Base-by-base conservation (phyloP, 139 green algal species). In the Yamagishiella unicocca region DNA sequence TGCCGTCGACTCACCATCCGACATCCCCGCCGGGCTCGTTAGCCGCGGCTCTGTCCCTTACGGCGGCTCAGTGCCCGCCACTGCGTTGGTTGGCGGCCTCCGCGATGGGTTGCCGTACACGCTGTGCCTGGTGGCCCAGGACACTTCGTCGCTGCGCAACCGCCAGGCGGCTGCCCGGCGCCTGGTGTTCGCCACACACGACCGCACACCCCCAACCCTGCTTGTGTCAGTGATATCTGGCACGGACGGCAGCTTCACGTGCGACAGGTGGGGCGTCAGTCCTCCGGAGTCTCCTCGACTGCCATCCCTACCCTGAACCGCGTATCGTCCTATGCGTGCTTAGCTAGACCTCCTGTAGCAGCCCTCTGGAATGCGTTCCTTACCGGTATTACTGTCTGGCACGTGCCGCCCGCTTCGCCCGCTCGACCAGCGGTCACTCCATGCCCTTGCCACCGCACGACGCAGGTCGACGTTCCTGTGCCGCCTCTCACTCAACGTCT, bases 111-210 rank as follows among this genome's bases (percentile, higher is more conserved):
- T 68, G 10, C 29, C 5, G 19, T 88, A 87, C 31, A 80, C 66
- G 8, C 45, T 91, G 4, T 93, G 91, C 76, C n/a, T 88, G 27
- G 71, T 90, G 4, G 91, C 91, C 55, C 40, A 84, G 42, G 91
- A 93, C 64, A 68, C 71, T 12, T 90, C 88, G 0, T 37, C 33
- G 22, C 73, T 72, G 58, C 82, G 66, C 19, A 93, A 93, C 78
- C 85, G 66, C 8, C 88, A 92, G 85, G 3, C 54, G 33, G 31
- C n/a, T 6, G n/a, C 45, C 0, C 55, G 54, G 40, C 64, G 37
- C 10, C 33, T 90, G 14, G 27, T 33, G 45, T 92, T 93, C 38
- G 71, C 3, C 27, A 92, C 89, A 0, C 58, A 68, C 1, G 89
- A 92, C 50, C 74, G 40, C 38, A 83, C 83, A 22, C 71, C 55